These are phyloP conservation scores for Candida sithepensis DNA, from an alignment of 805 yeast genomes.

Conservation along the genomic window DNA sequence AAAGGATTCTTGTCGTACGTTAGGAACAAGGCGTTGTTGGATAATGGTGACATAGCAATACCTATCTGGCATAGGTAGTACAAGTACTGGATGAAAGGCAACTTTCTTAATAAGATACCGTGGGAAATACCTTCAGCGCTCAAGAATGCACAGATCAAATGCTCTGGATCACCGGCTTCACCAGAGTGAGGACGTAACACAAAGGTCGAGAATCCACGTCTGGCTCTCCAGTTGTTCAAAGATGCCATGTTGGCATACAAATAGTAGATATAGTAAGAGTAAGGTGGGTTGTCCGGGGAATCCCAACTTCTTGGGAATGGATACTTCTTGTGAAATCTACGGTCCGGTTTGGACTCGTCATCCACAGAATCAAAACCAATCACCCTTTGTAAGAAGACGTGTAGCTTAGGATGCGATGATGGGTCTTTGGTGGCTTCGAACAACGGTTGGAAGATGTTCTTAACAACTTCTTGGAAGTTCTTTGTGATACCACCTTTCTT, in stretches of 20 bases:
- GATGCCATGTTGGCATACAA: constrained; percentile 82
- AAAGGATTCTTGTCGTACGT: constrained; percentile 98
- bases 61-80: constrained; percentile 94
- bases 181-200: constrained; percentile 98
- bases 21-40: constrained; percentile 92
- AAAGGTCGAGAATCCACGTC: constrained; percentile 78
- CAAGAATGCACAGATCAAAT: constrained; percentile 82
- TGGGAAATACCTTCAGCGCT: constrained; percentile 92
- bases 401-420: constrained; percentile 81
- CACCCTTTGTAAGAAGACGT: constrained; percentile 85
- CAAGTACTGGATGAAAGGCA: constrained; percentile 92
- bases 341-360: constrained; percentile 92
- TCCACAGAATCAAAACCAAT: constrained; percentile 98
- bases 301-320: constrained; percentile 89
- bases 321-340: constrained; percentile 73
- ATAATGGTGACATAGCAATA: constrained; percentile 96
- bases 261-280: constrained; percentile 90
- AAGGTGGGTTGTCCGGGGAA: constrained; percentile 84
- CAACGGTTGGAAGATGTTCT: constrained; percentile 79
- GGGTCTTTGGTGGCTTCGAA: constrained; percentile 90
- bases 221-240: constrained; percentile 77
- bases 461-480: constrained; percentile 71
- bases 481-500: constrained; percentile 67
- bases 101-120: constrained; percentile 88
- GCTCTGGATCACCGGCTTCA: constrained; percentile 99